Conservation (phyloP, 352 stramenopile species). For the Phytopythium oedochilum region DNA sequence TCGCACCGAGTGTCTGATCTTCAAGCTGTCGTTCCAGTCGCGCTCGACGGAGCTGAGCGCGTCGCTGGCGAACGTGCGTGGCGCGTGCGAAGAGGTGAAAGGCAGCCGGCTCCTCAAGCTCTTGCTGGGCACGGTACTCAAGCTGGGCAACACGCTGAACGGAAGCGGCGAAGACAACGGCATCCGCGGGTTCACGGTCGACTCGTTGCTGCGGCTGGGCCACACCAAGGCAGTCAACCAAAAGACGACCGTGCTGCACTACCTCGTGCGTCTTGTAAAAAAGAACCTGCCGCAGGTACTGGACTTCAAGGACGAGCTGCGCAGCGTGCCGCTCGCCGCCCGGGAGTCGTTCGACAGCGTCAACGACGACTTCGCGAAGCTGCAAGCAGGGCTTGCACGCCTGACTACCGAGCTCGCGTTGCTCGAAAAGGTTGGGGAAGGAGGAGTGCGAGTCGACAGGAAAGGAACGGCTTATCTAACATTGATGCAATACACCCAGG, state of each 20-base stretch:
- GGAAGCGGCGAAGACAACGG: slow-evolving; percentile 82
- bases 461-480: neutral
- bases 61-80: slow-evolving; percentile 81
- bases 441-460: neutral
- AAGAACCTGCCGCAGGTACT: slow-evolving; percentile 92
- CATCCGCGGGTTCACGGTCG: slow-evolving; percentile 94
- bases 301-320: slow-evolving; percentile 90
- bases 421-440: slow-evolving; percentile 40
- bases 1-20: slow-evolving; percentile 80
- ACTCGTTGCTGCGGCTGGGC: slow-evolving; percentile 90
- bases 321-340: slow-evolving; percentile 78
- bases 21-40: slow-evolving; percentile 66
- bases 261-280: slow-evolving; percentile 95
- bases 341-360: slow-evolving; percentile 73
- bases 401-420: slow-evolving; percentile 41
- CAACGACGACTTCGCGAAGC: slow-evolving; percentile 53
- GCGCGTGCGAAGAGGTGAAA: slow-evolving; percentile 93
- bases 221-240: slow-evolving; percentile 97
- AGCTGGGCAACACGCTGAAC: slow-evolving; percentile 96
- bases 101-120: slow-evolving; percentile 91
- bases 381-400: slow-evolving; percentile 43
- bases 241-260: slow-evolving; percentile 98
- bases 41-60: slow-evolving; percentile 78
- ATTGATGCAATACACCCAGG: neutral
- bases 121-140: slow-evolving; percentile 96